Evolutionary conservation across 129 eudicot species (phyloP), one percentile per base, ranked within the genome.

Genomic region (Gnaphalium uliginosum): DNA sequence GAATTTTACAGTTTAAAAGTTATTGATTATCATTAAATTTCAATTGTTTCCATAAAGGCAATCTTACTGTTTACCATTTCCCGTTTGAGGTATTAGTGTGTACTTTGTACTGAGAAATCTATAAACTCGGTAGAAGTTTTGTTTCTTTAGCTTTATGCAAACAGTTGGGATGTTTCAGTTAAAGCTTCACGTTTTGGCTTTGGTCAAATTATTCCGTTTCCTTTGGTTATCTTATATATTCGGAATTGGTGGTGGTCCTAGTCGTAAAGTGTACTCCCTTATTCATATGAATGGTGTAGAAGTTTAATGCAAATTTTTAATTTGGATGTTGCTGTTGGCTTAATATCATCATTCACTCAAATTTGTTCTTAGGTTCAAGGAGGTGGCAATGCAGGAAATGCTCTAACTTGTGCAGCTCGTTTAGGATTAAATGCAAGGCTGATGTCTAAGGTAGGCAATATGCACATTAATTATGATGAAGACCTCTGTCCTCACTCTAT

Each of bases 311-410:
- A 69, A 61, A 18, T 19, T 7, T 59, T n/a, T 29, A 57, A 57
- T 68, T 65, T 69, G 43, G 33, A 77, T 57, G 75, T 57, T 41
- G 46, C 68, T 54, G 10, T 54, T 33, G 60, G 46, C 69, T 41
- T 69, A 32, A 51, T 62, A n/a, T 71, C 21, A 68, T 58, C 43
- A 30, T 76, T 71, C 69, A 37, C 69, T 54, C 72, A 25, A 62
- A 43, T 41, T 48, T 77, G 26, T 66, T 80, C 60, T n/a, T 81
- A 90, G 98, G 84, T 93, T 66, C 93, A 90, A 90, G 98, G 97
- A 80, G 98, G 98, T 75, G 98, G 98, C 29, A 93, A 93, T 77
- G 93, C 86, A 25, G 97, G 96, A 73, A 90, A 93, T 88, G 96
- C 97, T 10, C 87, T 90, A 82, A 88, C 98, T 5, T 93, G 98